Evolutionary conservation across 257 asterid genomes (phyloP).

Genomic region (Petunia axillaris): DNA sequence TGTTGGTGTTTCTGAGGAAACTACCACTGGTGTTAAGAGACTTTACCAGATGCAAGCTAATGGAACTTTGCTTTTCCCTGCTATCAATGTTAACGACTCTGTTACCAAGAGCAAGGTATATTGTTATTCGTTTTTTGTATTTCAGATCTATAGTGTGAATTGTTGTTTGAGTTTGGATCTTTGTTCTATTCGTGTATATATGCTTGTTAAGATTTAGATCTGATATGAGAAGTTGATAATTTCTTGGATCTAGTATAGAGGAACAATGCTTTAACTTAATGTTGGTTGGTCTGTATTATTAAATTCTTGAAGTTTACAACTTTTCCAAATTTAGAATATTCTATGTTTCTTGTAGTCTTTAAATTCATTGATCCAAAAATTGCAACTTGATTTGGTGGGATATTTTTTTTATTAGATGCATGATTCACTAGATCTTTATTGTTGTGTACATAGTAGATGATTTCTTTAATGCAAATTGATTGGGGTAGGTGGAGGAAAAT

Average conservation of each 20-base stretch:
- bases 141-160: conserved; percentile 13
- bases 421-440: background rate
- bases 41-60: conserved; percentile 84
- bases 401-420: background rate
- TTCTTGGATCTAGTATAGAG: background rate
- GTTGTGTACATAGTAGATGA: background rate
- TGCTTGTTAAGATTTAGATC: conserved; percentile 10
- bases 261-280: background rate
- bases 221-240: background rate
- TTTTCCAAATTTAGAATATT: background rate
- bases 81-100: conserved; percentile 82
- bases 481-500: too few species aligned
- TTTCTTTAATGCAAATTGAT: background rate
- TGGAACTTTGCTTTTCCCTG: conserved; percentile 79
- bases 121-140: background rate
- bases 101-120: conserved; percentile 96
- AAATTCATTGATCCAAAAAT: background rate
- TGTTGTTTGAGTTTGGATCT: background rate
- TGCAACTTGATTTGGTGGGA: background rate
- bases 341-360: background rate
- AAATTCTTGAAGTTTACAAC: background rate
- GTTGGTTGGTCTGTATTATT: background rate
- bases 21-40: conserved; percentile 95
- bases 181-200: background rate
- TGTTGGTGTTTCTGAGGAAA: conserved; percentile 92